Evolutionary conservation across 1,139 yeast genomes (phyloP), one percentile per base, ranked within the genome.

Genomic region (Yamadazyma aaseri): DNA sequence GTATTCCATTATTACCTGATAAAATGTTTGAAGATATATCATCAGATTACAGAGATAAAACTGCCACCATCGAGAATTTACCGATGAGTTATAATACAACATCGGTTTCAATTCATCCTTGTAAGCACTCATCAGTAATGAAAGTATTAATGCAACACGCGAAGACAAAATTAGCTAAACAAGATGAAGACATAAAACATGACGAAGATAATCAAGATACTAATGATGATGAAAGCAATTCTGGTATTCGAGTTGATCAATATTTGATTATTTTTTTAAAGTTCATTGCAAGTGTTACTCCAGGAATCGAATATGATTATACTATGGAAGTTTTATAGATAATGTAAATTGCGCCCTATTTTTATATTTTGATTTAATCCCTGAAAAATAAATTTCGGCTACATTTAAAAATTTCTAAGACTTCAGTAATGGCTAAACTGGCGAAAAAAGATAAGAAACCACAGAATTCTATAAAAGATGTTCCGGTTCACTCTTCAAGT

Each of bases 1-100:
- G 98, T 0, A 73, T 81, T 12, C 98, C 98, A 1, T 65, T 92
- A 22, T 69, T 85, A 17, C 97, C 98, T 1, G 69, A 80, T 21
- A 84, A 86, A 51, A 92, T 92, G 97, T 89, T 89, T 63, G 94
- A 90, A 51, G 99, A 92, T 56, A 87, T 92, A 33, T 78, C 90
- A 8, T 76, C 83, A 23, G 99, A 92, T 56, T 92, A 92, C 60
- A 78, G 92, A 52, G 90, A 90, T 53, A 92, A 92, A 60, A 94
- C 99, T 0, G 98, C 94, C 20, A 92, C 99, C 1, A 90, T 92
- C 42, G 99, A 92, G 58, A 79, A 77, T 44, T 81, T 95, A 6
- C 98, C 98, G 4, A 90, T 90, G 49, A 71, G 81, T 36, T 77
- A 75, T 35, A 79, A 81, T 52, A 76, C 92, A 23, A 85, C 94